Evolutionary conservation across 2,329 filamentous ascomycete genomes (phyloP).

Genomic region (Hymenoscyphus salicellus): DNA sequence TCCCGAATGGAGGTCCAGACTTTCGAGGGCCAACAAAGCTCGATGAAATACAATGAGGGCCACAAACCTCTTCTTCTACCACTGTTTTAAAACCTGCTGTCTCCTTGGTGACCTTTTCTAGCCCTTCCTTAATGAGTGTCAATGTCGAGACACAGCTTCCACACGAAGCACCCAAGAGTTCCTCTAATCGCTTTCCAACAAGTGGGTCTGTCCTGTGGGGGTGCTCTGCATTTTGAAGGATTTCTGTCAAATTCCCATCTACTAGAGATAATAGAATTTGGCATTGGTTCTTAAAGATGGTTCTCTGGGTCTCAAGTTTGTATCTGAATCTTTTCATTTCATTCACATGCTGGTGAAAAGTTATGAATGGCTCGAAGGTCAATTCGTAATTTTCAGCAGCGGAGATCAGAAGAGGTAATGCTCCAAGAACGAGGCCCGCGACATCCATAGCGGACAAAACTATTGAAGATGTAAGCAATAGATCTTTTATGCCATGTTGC

Average conservation of each 20-base stretch:
- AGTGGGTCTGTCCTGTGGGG: neutral
- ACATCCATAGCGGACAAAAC: neutral
- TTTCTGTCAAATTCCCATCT: neutral
- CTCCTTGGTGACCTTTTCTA: neutral
- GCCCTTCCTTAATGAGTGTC: neutral
- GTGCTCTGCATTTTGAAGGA: neutral
- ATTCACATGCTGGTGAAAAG: neutral
- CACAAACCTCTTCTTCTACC: neutral
- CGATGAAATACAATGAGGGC: no score
- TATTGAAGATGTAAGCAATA: no score
- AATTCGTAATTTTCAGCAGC: neutral
- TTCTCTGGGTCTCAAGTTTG: neutral
- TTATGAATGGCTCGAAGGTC: neutral
- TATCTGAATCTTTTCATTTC: neutral
- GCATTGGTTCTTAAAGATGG: neutral
- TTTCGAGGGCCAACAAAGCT: neutral
- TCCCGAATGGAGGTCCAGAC: neutral
- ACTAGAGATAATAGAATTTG: neutral
- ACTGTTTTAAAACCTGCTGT: neutral
- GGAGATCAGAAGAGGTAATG: neutral
- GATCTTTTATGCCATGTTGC: no score
- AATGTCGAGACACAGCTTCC: neutral
- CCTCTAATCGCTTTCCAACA: neutral
- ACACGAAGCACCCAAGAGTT: neutral
- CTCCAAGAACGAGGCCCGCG: neutral